Base-by-base conservation (phyloP, 2,329 filamentous ascomycete genomes). In the Xylariaceae sp. region DNA sequence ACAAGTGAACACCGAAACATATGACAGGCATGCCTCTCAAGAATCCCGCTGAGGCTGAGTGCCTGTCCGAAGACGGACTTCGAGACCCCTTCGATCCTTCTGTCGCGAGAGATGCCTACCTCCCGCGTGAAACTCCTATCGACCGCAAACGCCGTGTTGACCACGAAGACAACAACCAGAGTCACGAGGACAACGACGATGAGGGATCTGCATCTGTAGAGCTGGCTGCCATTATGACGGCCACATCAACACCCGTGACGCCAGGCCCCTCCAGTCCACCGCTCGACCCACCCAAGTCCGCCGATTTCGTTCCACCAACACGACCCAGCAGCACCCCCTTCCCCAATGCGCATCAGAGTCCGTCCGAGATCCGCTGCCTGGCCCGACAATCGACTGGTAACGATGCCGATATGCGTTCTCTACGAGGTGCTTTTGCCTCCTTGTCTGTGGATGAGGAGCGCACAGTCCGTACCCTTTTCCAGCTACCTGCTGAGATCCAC, bases 401-500 rank as follows among this genome's bases (percentile, higher is more conserved):
- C 49, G 67, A 70, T 39, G 62, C 68, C 18, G 67, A 71, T 35
- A 65, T 67, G 55, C 66, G 69, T 53, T 69, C 67, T 45, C 59
- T 66, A 18, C 59, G 66, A 39, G 68, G 66, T 39, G 66, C 71
- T n/a, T 60, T 71, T 50, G 59, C 58, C 48, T 64, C 68, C 11
- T 58, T 66, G 47, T 39, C 59, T 35, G 62, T 61, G 53, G 69
- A 72, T 48, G 67, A 72, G 48, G 67, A 72, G 48, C 66, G 56
- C 15, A 67, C 69, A 4, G 66, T 69, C 35, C 61, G 74, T n/a
- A 76, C 77, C 55, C 73, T 84, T 53, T 74, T 77, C 50, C 73
- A 83, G 62, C 75, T 90, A 1, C 88, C 88, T 1, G 79, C 82
- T 57, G 88, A 90, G 71, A 88, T 91, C 10, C 87, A 89, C 69